Evolutionary conservation across 2,329 filamentous ascomycete genomes (phyloP).

Genomic region (Fusarium pininemorale): DNA sequence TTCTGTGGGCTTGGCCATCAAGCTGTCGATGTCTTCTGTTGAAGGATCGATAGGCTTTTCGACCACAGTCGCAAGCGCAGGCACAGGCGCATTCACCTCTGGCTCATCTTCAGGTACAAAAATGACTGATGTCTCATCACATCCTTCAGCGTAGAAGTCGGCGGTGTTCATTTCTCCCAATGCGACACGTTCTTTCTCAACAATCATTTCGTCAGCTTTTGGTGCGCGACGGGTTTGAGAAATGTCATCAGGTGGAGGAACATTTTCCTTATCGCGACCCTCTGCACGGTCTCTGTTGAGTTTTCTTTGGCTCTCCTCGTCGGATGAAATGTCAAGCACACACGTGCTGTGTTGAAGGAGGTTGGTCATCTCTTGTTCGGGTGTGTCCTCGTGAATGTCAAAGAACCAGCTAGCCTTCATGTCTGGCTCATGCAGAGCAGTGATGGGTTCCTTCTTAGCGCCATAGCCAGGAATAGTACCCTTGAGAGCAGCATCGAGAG

Average conservation of each 20-base stretch:
- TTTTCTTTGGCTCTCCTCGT: slow-evolving; percentile 76
- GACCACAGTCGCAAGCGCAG: slow-evolving; percentile 4
- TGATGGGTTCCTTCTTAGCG: slow-evolving; percentile 40
- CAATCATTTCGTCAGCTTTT: slow-evolving; percentile 62
- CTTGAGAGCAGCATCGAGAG: slow-evolving; percentile 83
- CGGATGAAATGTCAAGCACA: slow-evolving; percentile 87
- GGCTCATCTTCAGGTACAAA: slow-evolving; percentile 68
- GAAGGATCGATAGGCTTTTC: slow-evolving; percentile 35
- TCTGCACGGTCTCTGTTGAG: slow-evolving; percentile 63
- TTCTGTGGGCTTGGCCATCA: slow-evolving; percentile 50
- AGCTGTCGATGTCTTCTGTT: slow-evolving; percentile 46
- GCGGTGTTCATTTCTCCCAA: slow-evolving; percentile 73
- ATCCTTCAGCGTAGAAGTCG: slow-evolving; percentile 74
- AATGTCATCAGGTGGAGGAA: slow-evolving; percentile 76
- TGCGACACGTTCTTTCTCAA: slow-evolving; percentile 72
- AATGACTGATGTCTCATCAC: slow-evolving; percentile 69
- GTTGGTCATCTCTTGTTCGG: slow-evolving; percentile 90
- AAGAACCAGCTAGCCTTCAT: slow-evolving; percentile 83
- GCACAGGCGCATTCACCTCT: background rate
- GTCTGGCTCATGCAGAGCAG: slow-evolving; percentile 54
- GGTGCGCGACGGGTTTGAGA: slow-evolving; percentile 60
- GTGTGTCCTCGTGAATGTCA: slow-evolving; percentile 91
- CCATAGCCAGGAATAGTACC: slow-evolving; percentile 75
- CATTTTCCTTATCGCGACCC: slow-evolving; percentile 88
- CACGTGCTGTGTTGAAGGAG: slow-evolving; percentile 91